Base-by-base conservation (phyloP, 768 basidiomycete species). In the Boletus reticuloceps region DNA sequence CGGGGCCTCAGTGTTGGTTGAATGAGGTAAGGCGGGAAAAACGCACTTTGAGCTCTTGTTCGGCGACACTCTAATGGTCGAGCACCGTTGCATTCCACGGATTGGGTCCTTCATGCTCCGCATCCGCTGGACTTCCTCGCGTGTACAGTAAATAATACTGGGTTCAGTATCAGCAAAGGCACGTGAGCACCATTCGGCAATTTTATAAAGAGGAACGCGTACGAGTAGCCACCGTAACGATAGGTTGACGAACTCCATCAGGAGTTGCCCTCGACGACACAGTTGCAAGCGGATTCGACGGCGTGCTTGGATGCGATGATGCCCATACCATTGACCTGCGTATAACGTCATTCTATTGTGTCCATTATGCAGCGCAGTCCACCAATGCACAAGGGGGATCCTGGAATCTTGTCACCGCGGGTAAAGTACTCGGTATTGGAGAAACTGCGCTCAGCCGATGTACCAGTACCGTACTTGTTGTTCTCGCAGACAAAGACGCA, bases 401-500 rank as follows among this genome's bases (percentile, higher is more conserved):
- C 79, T 96, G 94, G 94, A 65, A 98, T 98, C 72, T 91, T 88
- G 76, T 98, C 96, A 52, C 96, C 96, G 62, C 96, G 91, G 38
- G 89, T 96, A 74, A 86, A 98, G 82, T 97, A 98, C 72, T 87
- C 82, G 60, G 95, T 94, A 79, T 98, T 98, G 65, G 86, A 83
- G 17, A 94, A 96, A 62, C 86, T 89, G 59, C 96, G 88, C 69
- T 93, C 91, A 11, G 95, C 92, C 3, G 95, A 91, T 5, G 96
- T 98, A 60, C 96, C 96, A 95, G n/a, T n/a, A n/a, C n/a, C n/a
- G n/a, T n/a, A n/a, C n/a, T 98, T 98, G 86, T 98, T 98, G 81
- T 99, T 98, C 74, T 99, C 95, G 69, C 95, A 98, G 13, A 96
- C 85, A 71, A 98, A 98, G 52, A 98, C 81, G 63, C 85, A 86